These are phyloP conservation scores for Wickerhamiella parazyma DNA, from an alignment of 805 yeast genomes.

Conservation along the genomic window DNA sequence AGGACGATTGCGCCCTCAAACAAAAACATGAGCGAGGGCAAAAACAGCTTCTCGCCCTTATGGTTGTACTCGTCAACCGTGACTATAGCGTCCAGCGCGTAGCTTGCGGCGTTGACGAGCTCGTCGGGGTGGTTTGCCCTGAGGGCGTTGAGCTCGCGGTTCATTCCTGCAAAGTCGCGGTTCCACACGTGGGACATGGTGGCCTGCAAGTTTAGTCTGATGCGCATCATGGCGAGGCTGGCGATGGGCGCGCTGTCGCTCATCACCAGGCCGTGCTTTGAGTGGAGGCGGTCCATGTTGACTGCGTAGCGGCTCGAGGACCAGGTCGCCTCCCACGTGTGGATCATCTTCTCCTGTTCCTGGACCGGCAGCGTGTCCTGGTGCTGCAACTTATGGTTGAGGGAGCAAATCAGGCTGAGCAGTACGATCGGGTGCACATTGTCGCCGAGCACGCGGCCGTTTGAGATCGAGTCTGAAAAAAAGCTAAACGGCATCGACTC, in stretches of 20 bases:
- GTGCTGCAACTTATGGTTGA: constrained; percentile 1
- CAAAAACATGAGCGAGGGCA: constrained; percentile 25
- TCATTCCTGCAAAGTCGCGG: constrained; percentile 29
- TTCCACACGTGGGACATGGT: constrained; percentile 27
- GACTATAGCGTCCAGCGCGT: constrained; percentile 28
- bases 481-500: constrained; percentile 12
- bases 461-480: constrained; percentile 7
- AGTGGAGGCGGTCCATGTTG: constrained; percentile 19
- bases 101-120: constrained; percentile 26
- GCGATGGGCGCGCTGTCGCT: constrained; percentile 32
- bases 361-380: neutral
- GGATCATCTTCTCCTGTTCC: constrained; percentile 12
- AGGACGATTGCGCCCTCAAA: constrained; percentile 28
- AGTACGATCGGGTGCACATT: constrained; percentile 14
- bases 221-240: constrained; percentile 27
- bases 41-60: constrained; percentile 25
- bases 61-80: constrained; percentile 28
- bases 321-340: constrained; percentile 30
- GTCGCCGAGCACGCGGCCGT: constrained; percentile 13
- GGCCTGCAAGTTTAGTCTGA: constrained; percentile 27
- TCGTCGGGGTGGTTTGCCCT: constrained; percentile 19
- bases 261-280: constrained; percentile 30
- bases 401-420: constrained; percentile 11
- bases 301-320: constrained; percentile 29
- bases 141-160: constrained; percentile 20